These are phyloP conservation scores for Lactifluus volemus DNA, from an alignment of 768 basidiomycete genomes.

Conservation along the genomic window DNA sequence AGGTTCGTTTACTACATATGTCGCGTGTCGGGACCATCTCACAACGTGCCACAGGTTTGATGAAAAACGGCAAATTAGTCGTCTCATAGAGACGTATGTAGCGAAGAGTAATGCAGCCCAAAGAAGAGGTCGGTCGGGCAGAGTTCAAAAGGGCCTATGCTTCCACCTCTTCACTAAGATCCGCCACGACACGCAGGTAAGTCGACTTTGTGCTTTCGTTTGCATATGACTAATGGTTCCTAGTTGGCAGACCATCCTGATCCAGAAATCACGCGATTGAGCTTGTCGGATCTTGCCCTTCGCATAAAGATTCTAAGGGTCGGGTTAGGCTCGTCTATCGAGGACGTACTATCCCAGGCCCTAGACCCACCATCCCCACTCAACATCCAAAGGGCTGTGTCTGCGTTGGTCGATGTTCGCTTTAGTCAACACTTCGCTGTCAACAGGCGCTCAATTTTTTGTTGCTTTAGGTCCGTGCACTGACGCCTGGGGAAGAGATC, in stretches of 20 bases:
- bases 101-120: slow-evolving; percentile 89
- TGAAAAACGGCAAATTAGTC: slow-evolving; percentile 92
- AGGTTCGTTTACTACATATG: slow-evolving; percentile 34
- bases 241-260: slow-evolving; percentile 86
- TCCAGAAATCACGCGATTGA: slow-evolving; percentile 92
- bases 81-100: slow-evolving; percentile 85
- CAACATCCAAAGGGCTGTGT: slow-evolving; percentile 87
- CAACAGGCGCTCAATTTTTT: slow-evolving; percentile 4
- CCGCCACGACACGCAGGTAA: slow-evolving; percentile 71
- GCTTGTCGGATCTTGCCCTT: slow-evolving; percentile 83
- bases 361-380: slow-evolving; percentile 80
- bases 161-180: slow-evolving; percentile 93
- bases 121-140: slow-evolving; percentile 82
- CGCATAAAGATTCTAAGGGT: slow-evolving; percentile 93
- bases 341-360: slow-evolving; percentile 80
- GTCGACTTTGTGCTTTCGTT: slow-evolving; percentile 8
- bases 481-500: slow-evolving; percentile 82
- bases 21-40: slow-evolving; percentile 5
- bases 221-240: background rate
- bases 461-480: slow-evolving; percentile 58
- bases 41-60: slow-evolving; percentile 55
- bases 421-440: background rate
- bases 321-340: slow-evolving; percentile 75
- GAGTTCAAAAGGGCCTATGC: slow-evolving; percentile 81
- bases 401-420: slow-evolving; percentile 79